Evolutionary conservation across 192 early-diverging fungal genomes (phyloP), one percentile per base, ranked within the genome.

Genomic region (Dispira simplex): DNA sequence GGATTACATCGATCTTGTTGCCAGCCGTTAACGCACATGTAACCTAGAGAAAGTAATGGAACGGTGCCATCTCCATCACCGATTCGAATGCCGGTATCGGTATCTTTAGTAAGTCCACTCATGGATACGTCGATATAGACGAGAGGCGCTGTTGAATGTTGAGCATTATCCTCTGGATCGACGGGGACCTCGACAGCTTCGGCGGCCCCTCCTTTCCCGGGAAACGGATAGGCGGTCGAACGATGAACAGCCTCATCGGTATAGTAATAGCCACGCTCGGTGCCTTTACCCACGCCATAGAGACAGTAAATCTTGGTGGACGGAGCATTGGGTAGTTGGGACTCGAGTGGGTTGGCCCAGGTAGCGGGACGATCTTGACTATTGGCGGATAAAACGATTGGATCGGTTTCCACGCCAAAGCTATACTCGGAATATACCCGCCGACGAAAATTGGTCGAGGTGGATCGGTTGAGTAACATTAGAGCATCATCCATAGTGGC

Each of bases 11-110:
- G 74, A 11, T 78, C 73, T 67, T 87, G 81, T 46, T 77, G 80
- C 92, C 92, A 95, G 16, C 87, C 92, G 11, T 79, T 73, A 13
- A 78, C 77, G 63, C 91, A 91, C 92, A 95, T 95, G 70, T 89
- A 93, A 5, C 90, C 90, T 3, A 86, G 73, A 9, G 89, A 91
- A 32, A 95, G 49, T 18, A 95, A 69, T 0, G 92, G 92, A 2
- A 95, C 92, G 0, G 91, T 95, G 14, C 87, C 90, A 69, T 95
- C 92, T 25, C 91, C 90, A 63, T 73, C 67, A 62, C 11, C 44
- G 14, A 47, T 13, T 18, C 32, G 23, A 23, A 45, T 46, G 10
- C 92, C 91, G 20, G 82, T 80, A 46, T 82, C 75, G 51, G 90
- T 79, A 13, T 79, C 75, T 26, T 72, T 70, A n/a, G 81, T 78